These are phyloP conservation scores for Ophiocordyceps camponoti-saundersi DNA, from an alignment of 2,329 filamentous ascomycete species.

Conservation along the genomic window DNA sequence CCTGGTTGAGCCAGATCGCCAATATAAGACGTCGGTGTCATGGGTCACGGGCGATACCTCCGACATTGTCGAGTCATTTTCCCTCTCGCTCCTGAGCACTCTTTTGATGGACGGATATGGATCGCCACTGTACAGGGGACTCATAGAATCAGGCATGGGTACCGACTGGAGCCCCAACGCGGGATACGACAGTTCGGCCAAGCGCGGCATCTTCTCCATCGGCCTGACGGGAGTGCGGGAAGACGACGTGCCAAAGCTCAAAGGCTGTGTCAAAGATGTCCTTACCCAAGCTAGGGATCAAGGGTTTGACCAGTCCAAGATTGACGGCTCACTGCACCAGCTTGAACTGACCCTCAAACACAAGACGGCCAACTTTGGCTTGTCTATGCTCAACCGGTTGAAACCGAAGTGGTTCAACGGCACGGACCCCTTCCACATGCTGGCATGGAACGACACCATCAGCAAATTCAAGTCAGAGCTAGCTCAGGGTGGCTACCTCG, in stretches of 20 bases:
- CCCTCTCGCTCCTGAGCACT: conserved; percentile 63
- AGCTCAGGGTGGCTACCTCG: conserved; percentile 62
- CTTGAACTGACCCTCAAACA: conserved; percentile 86
- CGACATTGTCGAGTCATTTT: conserved; percentile 77
- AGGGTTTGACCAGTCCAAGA: conserved; percentile 79
- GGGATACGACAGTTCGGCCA: conserved; percentile 69
- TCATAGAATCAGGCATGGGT: conserved; percentile 80
- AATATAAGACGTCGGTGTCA: conserved; percentile 85
- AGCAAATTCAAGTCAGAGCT: conserved; percentile 65
- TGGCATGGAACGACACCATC: conserved; percentile 85
- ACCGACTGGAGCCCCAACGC: conserved; percentile 92
- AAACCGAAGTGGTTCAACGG: conserved; percentile 94
- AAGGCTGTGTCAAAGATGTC: conserved; percentile 55
- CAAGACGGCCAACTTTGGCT: conserved; percentile 90
- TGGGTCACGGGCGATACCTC: conserved; percentile 79
- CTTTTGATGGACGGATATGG: conserved; percentile 88
- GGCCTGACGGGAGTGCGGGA: conserved; percentile 81
- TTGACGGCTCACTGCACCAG: conserved; percentile 87
- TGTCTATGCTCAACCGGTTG: conserved; percentile 74
- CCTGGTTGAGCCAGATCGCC: conserved; percentile 67
- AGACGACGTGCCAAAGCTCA: conserved; percentile 60
- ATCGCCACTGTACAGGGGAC: conserved; percentile 73
- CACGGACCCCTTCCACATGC: conserved; percentile 74
- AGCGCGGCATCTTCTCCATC: conserved; percentile 70
- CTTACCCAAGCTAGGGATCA: conserved; percentile 51